Evolutionary conservation across 2,329 filamentous ascomycete species (phyloP), one percentile per base, ranked within the genome.

Genomic region (Dothistroma septosporum): DNA sequence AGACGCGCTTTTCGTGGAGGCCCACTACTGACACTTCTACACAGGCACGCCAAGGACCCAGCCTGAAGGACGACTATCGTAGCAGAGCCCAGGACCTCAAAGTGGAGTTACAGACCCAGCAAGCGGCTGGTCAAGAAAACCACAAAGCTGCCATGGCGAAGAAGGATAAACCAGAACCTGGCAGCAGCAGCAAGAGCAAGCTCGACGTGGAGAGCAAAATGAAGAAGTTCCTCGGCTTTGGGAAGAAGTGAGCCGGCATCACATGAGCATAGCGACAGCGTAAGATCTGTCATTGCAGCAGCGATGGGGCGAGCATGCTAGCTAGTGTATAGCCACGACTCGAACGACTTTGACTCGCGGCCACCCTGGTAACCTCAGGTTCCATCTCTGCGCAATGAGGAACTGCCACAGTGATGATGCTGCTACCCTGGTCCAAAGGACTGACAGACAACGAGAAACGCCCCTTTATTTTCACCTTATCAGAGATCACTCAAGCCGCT

Each of bases 141-240:
- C 66, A 70, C 57, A 68, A 69, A 59, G 59, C 61, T 24, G 72
- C 70, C 8, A 67, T 70, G 62, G 65, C 28, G 62, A 70, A 72
- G 66, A 67, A 70, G 65, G 69, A 69, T 41, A 46, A 52, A 24
- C 57, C 58, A 55, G 61, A 57, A 44, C 55, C 55, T 33, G 57
- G 47, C 37, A 59, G 41, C 35, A 59, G 53, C 16, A 61, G 53
- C 11, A 70, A 76, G 41, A 76, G 69, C 2, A 75, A 74, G 19
- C 64, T 76, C 61, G 75, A 76, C 64, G 58, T 72, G 55, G 73
- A 76, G 62, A 72, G 70, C 11, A 82, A 81, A 74, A 76, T 86
- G 67, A 88, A 88, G 21, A 91, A 90, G 73, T 91, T 89, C 84
- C 75, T 92, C 74, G 76, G 88, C 58, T 80, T 86, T 32, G 85